A percentile compares a stretch with the other conserved stretches of the same genome.
Evolutionary conservation across 768 basidiomycete genomes (phyloP).

Genomic region (Kwoniella sp.): DNA sequence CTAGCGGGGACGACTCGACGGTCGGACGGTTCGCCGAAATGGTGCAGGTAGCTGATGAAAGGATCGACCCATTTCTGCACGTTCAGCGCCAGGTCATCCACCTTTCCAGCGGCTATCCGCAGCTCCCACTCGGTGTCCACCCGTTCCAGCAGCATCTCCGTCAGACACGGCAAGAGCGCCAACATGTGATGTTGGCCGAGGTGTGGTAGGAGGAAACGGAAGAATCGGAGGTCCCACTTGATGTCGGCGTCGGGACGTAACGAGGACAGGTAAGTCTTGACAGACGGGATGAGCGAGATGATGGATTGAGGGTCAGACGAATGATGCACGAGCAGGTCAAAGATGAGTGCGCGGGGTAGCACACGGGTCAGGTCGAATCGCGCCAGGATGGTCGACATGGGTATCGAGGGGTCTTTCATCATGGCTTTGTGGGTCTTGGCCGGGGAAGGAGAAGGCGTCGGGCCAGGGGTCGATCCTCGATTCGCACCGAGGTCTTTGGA

Average conservation of each 20-base stretch:
- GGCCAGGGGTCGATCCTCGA: too few relatives aligned
- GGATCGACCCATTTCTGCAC: not conserved
- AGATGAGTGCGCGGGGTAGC: too few relatives aligned
- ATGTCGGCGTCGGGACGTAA: too few relatives aligned
- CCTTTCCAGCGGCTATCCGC: not conserved
- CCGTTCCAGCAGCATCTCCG: conserved; percentile 2
- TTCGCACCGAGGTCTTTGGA: too few relatives aligned
- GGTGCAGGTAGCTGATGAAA: conserved; percentile 3
- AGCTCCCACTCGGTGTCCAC: not conserved
- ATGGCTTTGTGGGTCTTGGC: too few relatives aligned
- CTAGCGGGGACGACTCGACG: not conserved
- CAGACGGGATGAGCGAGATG: conserved; percentile 9
- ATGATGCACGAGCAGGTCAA: too few relatives aligned
- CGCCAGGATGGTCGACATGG: too few relatives aligned
- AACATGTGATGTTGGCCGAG: conserved; percentile 15
- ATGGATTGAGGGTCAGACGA: conserved; percentile 1
- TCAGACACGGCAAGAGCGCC: conserved; percentile 7
- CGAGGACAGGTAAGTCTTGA: conserved; percentile 2
- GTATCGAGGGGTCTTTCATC: too few relatives aligned
- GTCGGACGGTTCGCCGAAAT: conserved; percentile 1
- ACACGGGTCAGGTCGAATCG: too few relatives aligned
- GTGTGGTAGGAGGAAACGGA: conserved; percentile 2
- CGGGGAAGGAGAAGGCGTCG: too few relatives aligned
- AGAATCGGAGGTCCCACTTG: not conserved
- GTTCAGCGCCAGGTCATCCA: not conserved